Base-by-base conservation (phyloP, 768 basidiomycete species). In the Rhodotorula toruloides region DNA sequence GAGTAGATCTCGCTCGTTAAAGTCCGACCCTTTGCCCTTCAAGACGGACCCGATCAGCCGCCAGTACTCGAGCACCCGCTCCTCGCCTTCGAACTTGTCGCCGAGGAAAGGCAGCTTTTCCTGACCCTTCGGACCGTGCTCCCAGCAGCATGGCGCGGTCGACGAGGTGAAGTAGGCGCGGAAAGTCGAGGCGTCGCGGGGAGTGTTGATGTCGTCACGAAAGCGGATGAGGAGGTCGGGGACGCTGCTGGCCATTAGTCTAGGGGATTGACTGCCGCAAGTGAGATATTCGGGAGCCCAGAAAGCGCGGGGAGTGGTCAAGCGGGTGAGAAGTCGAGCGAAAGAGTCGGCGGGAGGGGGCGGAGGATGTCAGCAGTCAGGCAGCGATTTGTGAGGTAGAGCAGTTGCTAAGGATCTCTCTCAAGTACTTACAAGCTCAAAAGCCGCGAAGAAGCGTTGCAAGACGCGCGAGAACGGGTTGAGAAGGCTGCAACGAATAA, bases 71-170 rank as follows among this genome's bases (percentile, higher is more conserved):
- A 29, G 17, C 29, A 59, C 52, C 11, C 27, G 19, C 1, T 40
- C 27, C 8, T 43, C 27, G 27, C 58, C 58, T 6, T 21, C 17
- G 39, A 50, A 59, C 16, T 27, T 27, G 17, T 36, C 14, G 39
- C 58, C 58, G 48, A 59, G 48, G 58, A 59, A 59, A 9, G 58
- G 58, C 8, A 59, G 58, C 27, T 31, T 39, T 10, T 19, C 17
- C 39, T 49, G 48, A 0, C 40, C 58, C 1, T 17, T 1, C 11
- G 58, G 58, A 11, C 58, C 58, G 37, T 59, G 58, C 12, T 59
- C 58, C 48, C 50, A 14, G 58, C 58, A 59, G 58, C 39, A 22
- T 16, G 48, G 39, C 22, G 6, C 13, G 14, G 31, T 11, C 3
- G 22, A 4, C 7, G 47, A 2, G 47, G 25, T 22, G 58, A 59